These are phyloP conservation scores for Plasmodium vinckei DNA, from an alignment of 169 alveolate genomes.

Conservation along the genomic window DNA sequence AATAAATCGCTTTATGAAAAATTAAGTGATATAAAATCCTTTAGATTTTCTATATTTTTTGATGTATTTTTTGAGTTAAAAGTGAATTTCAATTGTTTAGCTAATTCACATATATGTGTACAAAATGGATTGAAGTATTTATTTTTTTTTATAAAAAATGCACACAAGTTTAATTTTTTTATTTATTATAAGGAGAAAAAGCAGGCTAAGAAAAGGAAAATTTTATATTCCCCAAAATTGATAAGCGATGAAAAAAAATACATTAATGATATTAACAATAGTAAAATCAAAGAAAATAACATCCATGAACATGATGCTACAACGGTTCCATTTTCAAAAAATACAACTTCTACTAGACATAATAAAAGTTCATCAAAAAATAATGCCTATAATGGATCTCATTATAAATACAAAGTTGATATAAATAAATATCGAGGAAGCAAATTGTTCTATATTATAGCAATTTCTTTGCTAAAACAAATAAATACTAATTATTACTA, in stretches of 20 bases:
- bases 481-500: conserved; percentile 52
- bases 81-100: conserved; percentile 57
- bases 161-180: conserved; percentile 65
- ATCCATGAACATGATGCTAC: neutral
- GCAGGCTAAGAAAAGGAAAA: neutral
- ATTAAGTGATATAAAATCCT: conserved; percentile 41
- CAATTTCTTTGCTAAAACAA: conserved; percentile 59
- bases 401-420: conserved; percentile 13
- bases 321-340: neutral
- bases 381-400: neutral
- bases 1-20: conserved; percentile 34
- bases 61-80: conserved; percentile 69
- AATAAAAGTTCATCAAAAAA: neutral
- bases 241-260: neutral
- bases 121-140: conserved; percentile 49
- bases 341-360: neutral
- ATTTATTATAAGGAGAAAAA: conserved; percentile 12
- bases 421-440: conserved; percentile 61
- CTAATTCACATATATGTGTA: conserved; percentile 55
- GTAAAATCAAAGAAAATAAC: neutral
- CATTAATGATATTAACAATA: neutral
- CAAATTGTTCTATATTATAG: conserved; percentile 46
- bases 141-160: conserved; percentile 59
- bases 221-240: neutral
- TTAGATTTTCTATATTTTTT: conserved; percentile 59